A percentile compares a stretch with the other conserved stretches of the same genome.
Conservation (phyloP, 2,329 filamentous ascomycete species). For the Penicillium aurantiogriseum region DNA sequence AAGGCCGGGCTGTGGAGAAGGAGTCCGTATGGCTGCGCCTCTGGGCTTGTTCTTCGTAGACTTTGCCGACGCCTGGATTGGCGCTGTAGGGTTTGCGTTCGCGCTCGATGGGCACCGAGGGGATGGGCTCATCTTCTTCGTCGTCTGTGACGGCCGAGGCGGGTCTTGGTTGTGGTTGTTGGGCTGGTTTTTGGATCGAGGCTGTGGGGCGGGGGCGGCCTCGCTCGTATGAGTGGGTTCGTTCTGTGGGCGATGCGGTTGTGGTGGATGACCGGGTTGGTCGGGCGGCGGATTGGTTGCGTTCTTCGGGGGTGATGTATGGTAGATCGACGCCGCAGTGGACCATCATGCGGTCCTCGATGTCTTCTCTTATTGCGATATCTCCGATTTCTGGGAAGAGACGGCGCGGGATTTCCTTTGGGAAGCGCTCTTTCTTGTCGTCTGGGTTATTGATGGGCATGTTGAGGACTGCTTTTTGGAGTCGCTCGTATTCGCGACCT, state of each 20-base stretch:
- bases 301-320: slow-evolving; percentile 38
- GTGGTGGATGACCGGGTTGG: slow-evolving; percentile 23
- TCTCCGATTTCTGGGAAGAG: slow-evolving; percentile 65
- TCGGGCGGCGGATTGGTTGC: slow-evolving; percentile 27
- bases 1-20: slow-evolving; percentile 50
- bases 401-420: slow-evolving; percentile 72
- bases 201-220: slow-evolving; percentile 41
- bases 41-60: slow-evolving; percentile 46
- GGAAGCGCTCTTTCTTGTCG: slow-evolving; percentile 69
- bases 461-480: slow-evolving; percentile 65
- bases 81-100: slow-evolving; percentile 64
- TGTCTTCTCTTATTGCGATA: slow-evolving; percentile 55
- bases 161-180: slow-evolving; percentile 20
- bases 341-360: slow-evolving; percentile 60
- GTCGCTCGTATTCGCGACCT: slow-evolving; percentile 68
- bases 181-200: slow-evolving; percentile 18
- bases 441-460: slow-evolving; percentile 69
- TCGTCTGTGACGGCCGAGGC: slow-evolving; percentile 37
- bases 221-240: slow-evolving; percentile 23
- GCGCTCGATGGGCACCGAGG: slow-evolving; percentile 59
- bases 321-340: slow-evolving; percentile 51
- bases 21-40: slow-evolving; percentile 25
- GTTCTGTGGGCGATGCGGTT: slow-evolving; percentile 8
- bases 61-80: slow-evolving; percentile 59
- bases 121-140: slow-evolving; percentile 42